These are phyloP conservation scores for Elsinoe ampelina DNA, from an alignment of 2,329 filamentous ascomycete genomes.

Conservation along the genomic window DNA sequence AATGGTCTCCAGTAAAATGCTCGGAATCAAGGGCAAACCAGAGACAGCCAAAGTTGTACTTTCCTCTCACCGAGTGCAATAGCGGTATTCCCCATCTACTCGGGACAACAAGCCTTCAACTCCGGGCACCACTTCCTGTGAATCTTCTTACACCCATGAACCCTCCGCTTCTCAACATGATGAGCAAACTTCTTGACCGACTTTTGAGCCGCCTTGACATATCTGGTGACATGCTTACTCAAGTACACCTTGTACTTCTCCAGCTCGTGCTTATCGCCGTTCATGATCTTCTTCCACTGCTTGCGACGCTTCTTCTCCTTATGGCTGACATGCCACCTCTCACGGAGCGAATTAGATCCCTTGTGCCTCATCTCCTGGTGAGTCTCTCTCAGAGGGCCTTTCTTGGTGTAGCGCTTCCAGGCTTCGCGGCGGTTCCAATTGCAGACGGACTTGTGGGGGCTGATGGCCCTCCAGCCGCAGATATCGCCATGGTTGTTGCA, in stretches of 20 bases:
- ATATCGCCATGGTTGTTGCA: neutral
- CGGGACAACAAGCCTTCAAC: too few relatives aligned
- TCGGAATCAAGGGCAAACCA: too few relatives aligned
- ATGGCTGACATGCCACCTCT: neutral
- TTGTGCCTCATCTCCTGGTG: neutral
- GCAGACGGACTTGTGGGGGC: neutral
- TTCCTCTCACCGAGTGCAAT: too few relatives aligned
- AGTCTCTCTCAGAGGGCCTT: neutral
- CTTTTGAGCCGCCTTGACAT: neutral
- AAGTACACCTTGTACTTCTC: neutral
- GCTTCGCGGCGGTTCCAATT: neutral
- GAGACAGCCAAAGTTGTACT: too few relatives aligned
- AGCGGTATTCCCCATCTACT: too few relatives aligned
- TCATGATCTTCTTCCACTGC: neutral
- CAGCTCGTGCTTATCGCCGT: neutral
- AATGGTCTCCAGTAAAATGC: too few relatives aligned
- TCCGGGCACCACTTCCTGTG: too few relatives aligned
- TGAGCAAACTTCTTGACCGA: too few relatives aligned
- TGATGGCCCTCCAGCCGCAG: neutral
- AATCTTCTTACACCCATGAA: too few relatives aligned
- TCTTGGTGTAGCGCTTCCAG: neutral
- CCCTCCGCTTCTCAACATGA: too few relatives aligned
- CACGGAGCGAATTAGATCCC: neutral
- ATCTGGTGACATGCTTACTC: neutral
- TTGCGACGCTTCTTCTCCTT: neutral